phyloP scores from a whole-genome alignment of 306 rosid species.

The Vicia sativa region DNA sequence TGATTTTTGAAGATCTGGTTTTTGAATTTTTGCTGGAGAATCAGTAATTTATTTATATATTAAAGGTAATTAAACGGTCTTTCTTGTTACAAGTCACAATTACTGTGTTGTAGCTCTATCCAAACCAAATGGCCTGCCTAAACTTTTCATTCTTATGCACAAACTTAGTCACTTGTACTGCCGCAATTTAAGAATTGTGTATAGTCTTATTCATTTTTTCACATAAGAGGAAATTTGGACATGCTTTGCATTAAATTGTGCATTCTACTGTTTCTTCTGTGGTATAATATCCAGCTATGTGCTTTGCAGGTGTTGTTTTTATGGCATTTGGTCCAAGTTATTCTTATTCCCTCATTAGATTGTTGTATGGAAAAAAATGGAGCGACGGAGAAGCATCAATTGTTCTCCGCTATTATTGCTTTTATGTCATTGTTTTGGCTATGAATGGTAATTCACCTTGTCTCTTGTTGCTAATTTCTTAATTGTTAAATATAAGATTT shows the following conservation, averaged over 20 bases:
- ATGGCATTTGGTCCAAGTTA: constrained; percentile 97
- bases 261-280: constrained; percentile 23
- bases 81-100: constrained; percentile 23
- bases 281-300: constrained; percentile 41
- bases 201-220: constrained; percentile 30
- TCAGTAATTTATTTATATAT: too few relatives aligned
- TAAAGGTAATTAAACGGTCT: background rate
- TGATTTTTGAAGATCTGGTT: background rate
- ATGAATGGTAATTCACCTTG: constrained; percentile 71
- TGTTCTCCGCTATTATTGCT: constrained; percentile 80
- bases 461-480: constrained; percentile 18
- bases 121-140: constrained; percentile 5
- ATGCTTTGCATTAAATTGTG: constrained; percentile 32
- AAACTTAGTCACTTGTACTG: constrained; percentile 19
- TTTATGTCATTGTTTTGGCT: constrained; percentile 84
- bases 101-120: constrained; percentile 18
- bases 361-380: constrained; percentile 88
- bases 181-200: constrained; percentile 16
- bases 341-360: constrained; percentile 86
- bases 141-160: background rate
- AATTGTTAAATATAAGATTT: background rate
- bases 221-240: constrained; percentile 6
- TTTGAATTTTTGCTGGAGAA: too few relatives aligned
- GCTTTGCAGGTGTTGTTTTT: constrained; percentile 73
- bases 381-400: constrained; percentile 95